Conservation (phyloP, 2,329 filamentous ascomycete species). For the Diaporthe destruens region DNA sequence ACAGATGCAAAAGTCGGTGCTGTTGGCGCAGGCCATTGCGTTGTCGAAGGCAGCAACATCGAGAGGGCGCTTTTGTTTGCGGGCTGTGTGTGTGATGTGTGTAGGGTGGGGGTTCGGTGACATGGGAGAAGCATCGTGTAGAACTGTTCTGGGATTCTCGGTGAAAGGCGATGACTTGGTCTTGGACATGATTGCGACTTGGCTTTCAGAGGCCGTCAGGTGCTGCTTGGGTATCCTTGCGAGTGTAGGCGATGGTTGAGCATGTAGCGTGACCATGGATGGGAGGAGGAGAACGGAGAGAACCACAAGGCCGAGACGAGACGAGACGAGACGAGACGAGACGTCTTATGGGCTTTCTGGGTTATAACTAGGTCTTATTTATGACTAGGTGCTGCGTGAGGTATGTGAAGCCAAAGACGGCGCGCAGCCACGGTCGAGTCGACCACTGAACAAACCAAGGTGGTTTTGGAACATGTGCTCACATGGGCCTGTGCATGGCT, state of each 20-base stretch:
- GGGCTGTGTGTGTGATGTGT: background rate
- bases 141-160: conserved; percentile 1
- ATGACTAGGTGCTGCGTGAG: background rate
- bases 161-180: conserved; percentile 8
- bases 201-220: background rate
- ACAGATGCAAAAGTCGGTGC: conserved; percentile 58
- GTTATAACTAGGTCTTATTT: background rate
- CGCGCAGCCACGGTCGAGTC: background rate
- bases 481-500: conserved; percentile 19
- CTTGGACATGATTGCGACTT: conserved; percentile 11
- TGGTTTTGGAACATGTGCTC: conserved; percentile 23
- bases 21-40: conserved; percentile 55
- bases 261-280: background rate
- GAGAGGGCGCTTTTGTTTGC: conserved; percentile 31
- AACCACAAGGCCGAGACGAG: background rate
- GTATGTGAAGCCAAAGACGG: background rate
- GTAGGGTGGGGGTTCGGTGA: background rate
- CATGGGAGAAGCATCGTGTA: background rate
- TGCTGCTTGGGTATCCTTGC: background rate
- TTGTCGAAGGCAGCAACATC: conserved; percentile 49
- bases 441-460: background rate
- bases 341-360: background rate
- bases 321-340: no score
- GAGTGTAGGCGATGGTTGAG: background rate
- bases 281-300: background rate